A percentile compares a stretch with the other conserved stretches of the same genome.
phyloP scores from a whole-genome alignment of 441 rosid genomes.

The Brassica hybrid region DNA sequence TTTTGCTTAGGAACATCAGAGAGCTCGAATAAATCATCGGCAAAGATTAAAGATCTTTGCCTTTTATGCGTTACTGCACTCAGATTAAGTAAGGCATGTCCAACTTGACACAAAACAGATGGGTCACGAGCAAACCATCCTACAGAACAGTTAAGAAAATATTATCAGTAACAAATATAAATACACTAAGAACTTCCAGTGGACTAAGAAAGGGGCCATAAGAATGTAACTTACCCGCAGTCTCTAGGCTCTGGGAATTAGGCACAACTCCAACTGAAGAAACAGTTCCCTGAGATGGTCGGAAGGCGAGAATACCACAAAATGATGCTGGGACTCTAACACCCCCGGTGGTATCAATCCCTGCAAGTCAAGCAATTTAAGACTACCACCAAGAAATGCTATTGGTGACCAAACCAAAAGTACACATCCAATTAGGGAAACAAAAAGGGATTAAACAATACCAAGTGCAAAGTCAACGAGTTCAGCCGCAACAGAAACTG shows the following conservation, averaged over 20 bases:
- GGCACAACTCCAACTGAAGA: conserved; percentile 79
- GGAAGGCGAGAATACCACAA: conserved; percentile 84
- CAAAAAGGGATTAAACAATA: conserved; percentile 37
- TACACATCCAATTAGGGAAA: conserved; percentile 4
- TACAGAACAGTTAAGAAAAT: conserved; percentile 38
- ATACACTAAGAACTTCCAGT: neutral
- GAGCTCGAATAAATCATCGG: conserved; percentile 90
- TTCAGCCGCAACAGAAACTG: conserved; percentile 87
- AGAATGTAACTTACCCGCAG: conserved; percentile 65
- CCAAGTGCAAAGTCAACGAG: conserved; percentile 94
- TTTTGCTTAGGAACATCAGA: conserved; percentile 81
- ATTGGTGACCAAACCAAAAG: neutral
- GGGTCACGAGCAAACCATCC: conserved; percentile 94
- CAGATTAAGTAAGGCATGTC: conserved; percentile 67
- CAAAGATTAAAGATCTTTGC: conserved; percentile 64
- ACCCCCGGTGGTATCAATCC: conserved; percentile 85
- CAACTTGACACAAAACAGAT: conserved; percentile 69
- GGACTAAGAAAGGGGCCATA: too few species aligned
- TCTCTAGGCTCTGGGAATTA: conserved; percentile 85
- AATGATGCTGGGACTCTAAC: conserved; percentile 86
- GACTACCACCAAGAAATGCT: conserved; percentile 5
- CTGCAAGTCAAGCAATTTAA: conserved; percentile 47
- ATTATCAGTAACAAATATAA: conserved; percentile 16
- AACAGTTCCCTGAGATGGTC: conserved; percentile 90
- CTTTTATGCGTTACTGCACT: conserved; percentile 68